Base-by-base conservation (phyloP, 106 monocot genomes). In the Dactylorhiza incarnata region DNA sequence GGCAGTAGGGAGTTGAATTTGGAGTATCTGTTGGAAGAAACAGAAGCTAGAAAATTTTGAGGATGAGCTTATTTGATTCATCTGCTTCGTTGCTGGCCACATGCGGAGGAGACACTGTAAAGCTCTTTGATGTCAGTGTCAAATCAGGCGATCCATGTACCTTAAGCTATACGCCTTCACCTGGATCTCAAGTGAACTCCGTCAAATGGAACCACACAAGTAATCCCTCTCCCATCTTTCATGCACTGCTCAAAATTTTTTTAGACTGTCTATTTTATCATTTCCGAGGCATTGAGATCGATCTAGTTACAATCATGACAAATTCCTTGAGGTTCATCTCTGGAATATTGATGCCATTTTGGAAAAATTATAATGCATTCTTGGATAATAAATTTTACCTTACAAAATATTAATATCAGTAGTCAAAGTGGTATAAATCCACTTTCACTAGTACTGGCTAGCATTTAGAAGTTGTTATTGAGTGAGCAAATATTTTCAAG, bases 191-290 rank as follows among this genome's bases (percentile, higher is more conserved):
- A 48, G 87, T 94, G 50, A 93, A 91, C 84, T 82, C 76, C 48
- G 87, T 97, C 73, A 89, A 87, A 74, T 97, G 97, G 97, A 97
- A 97, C 48, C 97, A 97, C 80, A 94, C 97, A 6, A 97, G 97
- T 97, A 77, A 81, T 48, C 68, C 16, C 19, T 49, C 43, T 43
- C 45, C 45, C 23, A 12, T 17, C 47, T 9, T 52, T 20, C 44
- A 37, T 50, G 26, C 16, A 23, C 22, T 65, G 24, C 16, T 24
- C 17, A 16, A 48, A 48, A 37, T 37, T 11, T 53, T 20, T 53
- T 11, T 65, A 15, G 11, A 68, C 26, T 20, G 26, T 13, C 29
- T 65, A 20, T 26, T 65, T 25, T 29, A n/a, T 14, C 13, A 29
- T 24, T 65, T 65, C 6, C 26, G 26, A 9, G 65, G 4, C 24